Evolutionary conservation across 805 yeast genomes (phyloP), one percentile per base, ranked within the genome.

Genomic region (Sungouiozyma intestinalis): DNA sequence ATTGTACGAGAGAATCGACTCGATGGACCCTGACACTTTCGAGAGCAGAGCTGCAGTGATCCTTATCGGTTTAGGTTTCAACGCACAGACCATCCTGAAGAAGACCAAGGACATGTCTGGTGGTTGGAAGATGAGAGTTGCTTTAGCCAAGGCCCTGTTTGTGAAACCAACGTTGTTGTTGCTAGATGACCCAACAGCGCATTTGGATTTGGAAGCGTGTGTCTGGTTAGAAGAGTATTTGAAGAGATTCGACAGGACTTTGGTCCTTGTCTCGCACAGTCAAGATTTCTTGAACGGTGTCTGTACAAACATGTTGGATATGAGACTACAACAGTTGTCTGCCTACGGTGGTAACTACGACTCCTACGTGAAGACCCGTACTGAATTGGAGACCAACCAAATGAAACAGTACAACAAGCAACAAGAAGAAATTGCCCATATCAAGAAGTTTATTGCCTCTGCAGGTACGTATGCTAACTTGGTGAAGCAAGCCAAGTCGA

Each of bases 121-220:
- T 77, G 98, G 98, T 65, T 92, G 98, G 98, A 87, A 87, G 74
- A 92, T 92, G 98, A 86, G 98, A 72, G 98, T 92, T 48, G 97
- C 98, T 36, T 74, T 92, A 48, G 95, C 96, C 47, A 92, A 92
- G 69, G 98, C 98, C 24, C 74, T 92, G 55, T 92, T 92, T 73
- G 97, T 92, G 53, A 90, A 92, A 73, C 98, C 98, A 62, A 88
- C 97, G 40, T 70, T 92, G 55, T 73, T 92, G 60, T 71, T 92
- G 56, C 78, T 92, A 65, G 98, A 92, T 72, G 98, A 92, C 68
- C 98, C 98, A 58, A 92, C 98, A 52, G 98, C 98, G 42, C 98
- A 92, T 70, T 85, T 92, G 77, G 98, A 92, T 73, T 76, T 92
- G 64, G 97, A 88, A 69, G 98, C 98, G 46, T 90, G 97, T 81